Evolutionary conservation across 495 filamentous ascomycete genomes (phyloP), one percentile per base, ranked within the genome.

Genomic region (Halenospora varia): DNA sequence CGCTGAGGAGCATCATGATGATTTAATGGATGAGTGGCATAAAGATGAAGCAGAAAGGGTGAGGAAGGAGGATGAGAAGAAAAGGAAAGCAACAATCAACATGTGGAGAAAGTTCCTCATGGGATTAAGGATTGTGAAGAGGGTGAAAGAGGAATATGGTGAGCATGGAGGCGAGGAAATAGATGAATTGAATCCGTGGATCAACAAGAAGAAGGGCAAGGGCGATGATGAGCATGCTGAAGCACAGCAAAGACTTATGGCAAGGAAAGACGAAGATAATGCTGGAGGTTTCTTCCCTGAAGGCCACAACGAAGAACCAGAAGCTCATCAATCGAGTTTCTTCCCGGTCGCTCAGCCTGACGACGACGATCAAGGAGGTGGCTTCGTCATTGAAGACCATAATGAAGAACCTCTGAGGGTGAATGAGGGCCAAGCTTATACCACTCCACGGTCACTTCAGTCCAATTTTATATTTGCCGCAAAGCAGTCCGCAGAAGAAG

Each of bases 91-190:
- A 19, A 88, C 88, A 17, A 64, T 97, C 60, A 79, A 76, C 24
- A 84, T 82, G 61, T 99, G 95, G 94, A 80, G 87, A 51, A 96
- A 88, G 68, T 90, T 96, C 58, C 55, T 96, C 41, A 86, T 90
- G 76, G 92, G 92, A 0, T 60, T 96, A 70, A 78, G 90, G 41
- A 92, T 97, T 60, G 77, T 88, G 29, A 82, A 92, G 69, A 77
- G 92, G 40, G 84, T 98, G 25, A 75, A 79, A 40, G 80, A 86
- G 52, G 90, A 96, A 49, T 95, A 96, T 74, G 88, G 87, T 2
- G 68, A 71, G n/a, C 62, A 77, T 39, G 60, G 75, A 0, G 62
- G 70, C 24, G 73, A 75, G 15, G 69, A 73, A 9, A 67, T 70
- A 15, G 70, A 76, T 25, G 71, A 73, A 0, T 70, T 75, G 39